These are phyloP conservation scores for Ogataea dorogensis DNA, from an alignment of 805 yeast genomes.

Conservation along the genomic window DNA sequence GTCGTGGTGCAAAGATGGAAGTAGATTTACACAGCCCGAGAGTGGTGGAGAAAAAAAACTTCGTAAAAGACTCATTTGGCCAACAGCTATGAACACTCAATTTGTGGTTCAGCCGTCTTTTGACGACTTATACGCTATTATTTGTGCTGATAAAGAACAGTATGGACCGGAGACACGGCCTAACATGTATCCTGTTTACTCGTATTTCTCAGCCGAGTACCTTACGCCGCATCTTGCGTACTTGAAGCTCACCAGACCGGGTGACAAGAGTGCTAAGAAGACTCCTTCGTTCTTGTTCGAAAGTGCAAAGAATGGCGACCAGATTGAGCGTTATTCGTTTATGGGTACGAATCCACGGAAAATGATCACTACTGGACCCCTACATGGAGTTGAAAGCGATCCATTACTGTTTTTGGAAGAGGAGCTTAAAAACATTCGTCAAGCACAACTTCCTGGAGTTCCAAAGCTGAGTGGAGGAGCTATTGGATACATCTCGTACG, in stretches of 20 bases:
- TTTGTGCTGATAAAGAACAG: conserved; percentile 36
- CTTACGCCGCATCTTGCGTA: conserved; percentile 91
- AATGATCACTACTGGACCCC: conserved; percentile 78
- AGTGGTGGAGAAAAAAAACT: conserved; percentile 2
- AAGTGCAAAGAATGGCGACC: conserved; percentile 85
- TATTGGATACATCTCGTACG: conserved; percentile 92
- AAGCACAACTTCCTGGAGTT: conserved; percentile 78
- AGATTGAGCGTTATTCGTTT: conserved; percentile 85
- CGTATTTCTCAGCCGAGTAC: conserved; percentile 70
- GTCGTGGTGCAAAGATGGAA: conserved; percentile 91
- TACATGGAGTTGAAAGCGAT: conserved; percentile 63
- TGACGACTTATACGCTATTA: conserved; percentile 42
- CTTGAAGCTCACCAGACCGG: conserved; percentile 72
- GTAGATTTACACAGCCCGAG: conserved; percentile 18
- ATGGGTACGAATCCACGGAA: conserved; percentile 85
- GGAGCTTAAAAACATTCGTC: conserved; percentile 63
- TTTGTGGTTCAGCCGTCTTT: conserved; percentile 49
- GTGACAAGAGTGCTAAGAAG: conserved; percentile 47
- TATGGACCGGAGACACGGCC: conserved; percentile 35
- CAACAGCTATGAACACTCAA: conserved; percentile 8
- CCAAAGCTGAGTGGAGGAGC: conserved; percentile 94
- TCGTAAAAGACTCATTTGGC: conserved; percentile 7
- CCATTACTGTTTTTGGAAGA: conserved; percentile 74
- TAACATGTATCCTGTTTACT: conserved; percentile 80
- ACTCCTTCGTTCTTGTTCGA: conserved; percentile 80